Base-by-base conservation (phyloP, 257 asterid species). In the Ilex asprella region DNA sequence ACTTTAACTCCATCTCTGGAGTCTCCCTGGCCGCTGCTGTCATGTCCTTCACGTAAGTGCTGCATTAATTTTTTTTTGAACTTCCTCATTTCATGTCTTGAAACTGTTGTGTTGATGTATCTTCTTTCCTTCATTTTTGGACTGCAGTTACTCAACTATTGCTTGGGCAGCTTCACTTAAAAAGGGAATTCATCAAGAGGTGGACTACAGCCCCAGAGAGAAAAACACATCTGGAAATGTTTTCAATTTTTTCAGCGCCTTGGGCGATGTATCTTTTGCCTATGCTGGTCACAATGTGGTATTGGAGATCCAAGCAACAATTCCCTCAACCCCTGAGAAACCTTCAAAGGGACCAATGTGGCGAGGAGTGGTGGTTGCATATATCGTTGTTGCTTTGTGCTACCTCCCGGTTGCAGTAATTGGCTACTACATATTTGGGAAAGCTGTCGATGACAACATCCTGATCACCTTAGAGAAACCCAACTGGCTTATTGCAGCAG, bases 281-380 rank as follows among this genome's bases (percentile, higher is more conserved):
- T 79, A 72, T 54, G 81, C 81, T 0, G 84, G 81, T 0, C 84
- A 79, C 62, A 81, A 81, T 31, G 87, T 81, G n/a, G 87, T 78
- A 70, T 57, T 81, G 60, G 87, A 81, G 16, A 81, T 81, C 32
- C 87, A 81, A 59, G 87, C 87, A 3, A 81, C 82, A 2, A 76
- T 81, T 31, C 87, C 87, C 53, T 81, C 87, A 15, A 81, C 84
- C 5, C 84, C 82, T 0, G 82, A 72, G 31, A 56, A 31, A 5
- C 87, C 27, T 21, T 21, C 27, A 21, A 21, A 21, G 27, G 27
- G 27, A 21, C 27, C 27, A 21, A 21, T 21, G 84, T 78, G 84
- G 87, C 73, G 71, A 61, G 87, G 87, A 1, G 87, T 78, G 12
- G 43, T 75, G 2, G 68, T 78, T 12, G 87, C 87, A 7, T 81